These are phyloP conservation scores for Ceratocystis papillata DNA, from an alignment of 2,329 filamentous ascomycete species.

Conservation along the genomic window DNA sequence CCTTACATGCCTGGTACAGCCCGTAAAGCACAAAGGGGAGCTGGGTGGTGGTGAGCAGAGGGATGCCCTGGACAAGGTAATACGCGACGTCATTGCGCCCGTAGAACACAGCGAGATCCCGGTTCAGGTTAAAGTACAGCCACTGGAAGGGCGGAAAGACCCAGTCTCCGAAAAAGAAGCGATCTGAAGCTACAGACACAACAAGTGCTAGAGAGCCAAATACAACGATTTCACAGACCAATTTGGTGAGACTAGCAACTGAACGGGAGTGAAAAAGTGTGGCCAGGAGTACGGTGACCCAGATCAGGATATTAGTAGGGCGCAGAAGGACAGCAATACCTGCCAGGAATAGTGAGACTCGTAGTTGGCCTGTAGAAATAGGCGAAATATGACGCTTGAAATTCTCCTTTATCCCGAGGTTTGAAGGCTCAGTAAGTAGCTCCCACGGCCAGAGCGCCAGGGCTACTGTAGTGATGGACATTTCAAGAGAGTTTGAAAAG, in stretches of 20 bases:
- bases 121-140: slow-evolving; percentile 80
- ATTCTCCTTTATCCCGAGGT: slow-evolving; percentile 34
- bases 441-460: slow-evolving; percentile 82
- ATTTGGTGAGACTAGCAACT: slow-evolving; percentile 36
- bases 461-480: slow-evolving; percentile 70
- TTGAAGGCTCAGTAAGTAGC: slow-evolving; percentile 37
- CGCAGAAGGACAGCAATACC: slow-evolving; percentile 74
- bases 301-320: slow-evolving; percentile 81
- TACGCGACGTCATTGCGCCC: slow-evolving; percentile 86
- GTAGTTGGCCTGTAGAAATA: slow-evolving; percentile 30
- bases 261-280: slow-evolving; percentile 34
- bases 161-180: slow-evolving; percentile 72
- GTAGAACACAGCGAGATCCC: slow-evolving; percentile 85
- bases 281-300: slow-evolving; percentile 52
- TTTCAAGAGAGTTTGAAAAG: slow-evolving; percentile 88
- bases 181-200: slow-evolving; percentile 58
- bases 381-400: background rate
- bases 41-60: slow-evolving; percentile 71
- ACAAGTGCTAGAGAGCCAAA: slow-evolving; percentile 53
- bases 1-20: slow-evolving; percentile 41
- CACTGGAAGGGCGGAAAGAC: slow-evolving; percentile 81
- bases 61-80: slow-evolving; percentile 81
- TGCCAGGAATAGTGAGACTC: slow-evolving; percentile 60
- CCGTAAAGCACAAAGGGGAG: slow-evolving; percentile 64
- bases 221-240: slow-evolving; percentile 53